Evolutionary conservation across 768 basidiomycete species (phyloP), one percentile per base, ranked within the genome.

Genomic region (Amanita exitialis): DNA sequence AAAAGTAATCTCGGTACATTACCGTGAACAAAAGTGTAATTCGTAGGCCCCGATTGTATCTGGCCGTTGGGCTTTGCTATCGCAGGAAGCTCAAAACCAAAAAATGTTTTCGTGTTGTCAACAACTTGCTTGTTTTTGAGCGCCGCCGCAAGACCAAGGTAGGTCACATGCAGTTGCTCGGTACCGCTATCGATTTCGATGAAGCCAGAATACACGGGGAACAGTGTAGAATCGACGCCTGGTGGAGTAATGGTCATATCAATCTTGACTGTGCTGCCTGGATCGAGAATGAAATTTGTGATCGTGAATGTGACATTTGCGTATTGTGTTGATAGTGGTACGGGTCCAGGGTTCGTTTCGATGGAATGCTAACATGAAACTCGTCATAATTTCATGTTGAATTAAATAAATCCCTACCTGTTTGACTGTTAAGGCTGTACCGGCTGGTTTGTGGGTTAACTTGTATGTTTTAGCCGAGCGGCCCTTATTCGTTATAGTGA

Each of bases 181-280:
- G 56, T 53, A 10, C 56, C 60, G 44, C 62, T 67, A 47, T 64
- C 62, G 25, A 71, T 57, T 42, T 70, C 64, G 25, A 81, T 73
- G 64, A 69, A 78, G 3, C 78, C 79, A 23, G 76, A 77, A 64
- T 74, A 79, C 51, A 79, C 66, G 18, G 81, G 81, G 62, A 78
- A 73, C 2, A 72, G 67, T 25, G 68, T 60, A 25, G 75, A 66
- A 43, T 74, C 59, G 13, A 67, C 63, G 1, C 71, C 60, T 0
- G 80, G 80, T 0, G 73, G 68, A 1, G 55, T 65, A 62, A 83
- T 71, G 16, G 57, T 60, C 2, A 70, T 69, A 6, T 62, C 54
- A 49, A 81, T 60, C 16, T 58, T 58, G 8, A 66, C 63, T 1
- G 66, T 61, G 34, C 60, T 55, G 2, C 70, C 69, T 0, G 75